Percentiles rank a stretch among this genome's conserved stretches.
Evolutionary conservation across 192 early-diverging fungal species (phyloP).

Genomic region (Coemansia sp.): DNA sequence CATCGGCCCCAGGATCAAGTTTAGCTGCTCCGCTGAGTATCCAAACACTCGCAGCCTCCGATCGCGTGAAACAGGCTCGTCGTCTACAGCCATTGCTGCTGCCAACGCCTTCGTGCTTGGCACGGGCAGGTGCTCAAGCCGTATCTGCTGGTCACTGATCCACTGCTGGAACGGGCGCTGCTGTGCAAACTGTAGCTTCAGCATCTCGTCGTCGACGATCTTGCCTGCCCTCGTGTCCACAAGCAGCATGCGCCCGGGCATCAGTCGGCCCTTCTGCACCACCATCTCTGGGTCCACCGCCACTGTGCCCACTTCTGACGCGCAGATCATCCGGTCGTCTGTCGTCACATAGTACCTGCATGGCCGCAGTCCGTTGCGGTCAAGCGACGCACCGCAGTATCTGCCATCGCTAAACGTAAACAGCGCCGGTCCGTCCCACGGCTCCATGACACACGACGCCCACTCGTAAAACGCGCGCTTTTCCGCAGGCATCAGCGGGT

Average conservation of each 20-base stretch:
- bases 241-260: conserved; percentile 95
- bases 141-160: conserved; percentile 83
- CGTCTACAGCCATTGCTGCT: conserved; percentile 56
- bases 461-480: conserved; percentile 96
- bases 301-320: conserved; percentile 94
- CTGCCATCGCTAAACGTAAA: conserved; percentile 98
- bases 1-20: conserved; percentile 89
- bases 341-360: conserved; percentile 95
- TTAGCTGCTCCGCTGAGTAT: conserved; percentile 92
- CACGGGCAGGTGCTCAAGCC: conserved; percentile 62
- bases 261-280: conserved; percentile 88
- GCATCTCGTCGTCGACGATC: conserved; percentile 87
- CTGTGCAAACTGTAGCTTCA: conserved; percentile 75
- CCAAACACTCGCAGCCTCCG: conserved; percentile 84
- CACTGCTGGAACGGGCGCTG: conserved; percentile 79
- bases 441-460: conserved; percentile 97
- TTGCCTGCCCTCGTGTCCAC: conserved; percentile 91
- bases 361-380: conserved; percentile 97
- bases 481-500: conserved; percentile 73
- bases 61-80: conserved; percentile 67
- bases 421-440: conserved; percentile 97
- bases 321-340: conserved; percentile 95
- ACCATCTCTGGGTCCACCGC: conserved; percentile 77
- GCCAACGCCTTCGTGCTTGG: conserved; percentile 16
- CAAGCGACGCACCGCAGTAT: conserved; percentile 96